phyloP scores from a whole-genome alignment of 2,329 filamentous ascomycete species.

The Monosporascus sp. region DNA sequence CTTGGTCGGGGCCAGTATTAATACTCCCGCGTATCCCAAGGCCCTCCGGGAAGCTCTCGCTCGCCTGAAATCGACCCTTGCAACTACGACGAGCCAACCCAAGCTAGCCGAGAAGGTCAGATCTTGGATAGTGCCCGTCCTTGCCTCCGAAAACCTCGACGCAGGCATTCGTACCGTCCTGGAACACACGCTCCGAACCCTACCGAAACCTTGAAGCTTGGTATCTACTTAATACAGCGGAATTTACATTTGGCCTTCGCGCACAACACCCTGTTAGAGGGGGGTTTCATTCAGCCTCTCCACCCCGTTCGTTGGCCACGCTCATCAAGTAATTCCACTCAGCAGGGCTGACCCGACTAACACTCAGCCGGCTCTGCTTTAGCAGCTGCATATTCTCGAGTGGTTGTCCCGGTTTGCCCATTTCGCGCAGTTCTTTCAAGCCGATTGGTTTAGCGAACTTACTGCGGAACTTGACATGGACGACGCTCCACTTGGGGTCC shows the following conservation, averaged over 20 bases:
- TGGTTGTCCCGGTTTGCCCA: conserved; percentile 50
- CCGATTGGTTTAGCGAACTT: conserved; percentile 72
- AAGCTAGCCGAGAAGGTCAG: conserved; percentile 44
- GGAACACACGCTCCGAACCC: conserved; percentile 39
- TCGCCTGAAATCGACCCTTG: conserved; percentile 50
- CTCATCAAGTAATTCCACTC: conserved; percentile 63
- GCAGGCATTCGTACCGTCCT: conserved; percentile 51
- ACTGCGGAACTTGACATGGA: conserved; percentile 80
- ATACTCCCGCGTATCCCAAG: conserved; percentile 66
- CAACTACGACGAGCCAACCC: conserved; percentile 40
- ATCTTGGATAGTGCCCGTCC: conserved; percentile 50
- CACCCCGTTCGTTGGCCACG: conserved; percentile 38
- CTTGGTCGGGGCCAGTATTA: conserved; percentile 58
- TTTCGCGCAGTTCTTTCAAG: conserved; percentile 65
- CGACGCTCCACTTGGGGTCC: conserved; percentile 79
- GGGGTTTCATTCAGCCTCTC: conserved; percentile 13
- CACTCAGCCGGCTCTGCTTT: conserved; percentile 76
- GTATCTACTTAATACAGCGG: background rate
- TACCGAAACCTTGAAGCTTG: conserved; percentile 20
- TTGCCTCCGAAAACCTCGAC: conserved; percentile 48
- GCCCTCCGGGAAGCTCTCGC: conserved; percentile 63
- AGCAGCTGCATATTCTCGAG: conserved; percentile 78
- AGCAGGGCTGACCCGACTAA: conserved; percentile 58
- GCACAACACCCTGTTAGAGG: background rate
- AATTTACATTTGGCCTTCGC: background rate